Evolutionary conservation across 192 early-diverging fungal species (phyloP), one percentile per base, ranked within the genome.

Genomic region (Spinellus fusiger): DNA sequence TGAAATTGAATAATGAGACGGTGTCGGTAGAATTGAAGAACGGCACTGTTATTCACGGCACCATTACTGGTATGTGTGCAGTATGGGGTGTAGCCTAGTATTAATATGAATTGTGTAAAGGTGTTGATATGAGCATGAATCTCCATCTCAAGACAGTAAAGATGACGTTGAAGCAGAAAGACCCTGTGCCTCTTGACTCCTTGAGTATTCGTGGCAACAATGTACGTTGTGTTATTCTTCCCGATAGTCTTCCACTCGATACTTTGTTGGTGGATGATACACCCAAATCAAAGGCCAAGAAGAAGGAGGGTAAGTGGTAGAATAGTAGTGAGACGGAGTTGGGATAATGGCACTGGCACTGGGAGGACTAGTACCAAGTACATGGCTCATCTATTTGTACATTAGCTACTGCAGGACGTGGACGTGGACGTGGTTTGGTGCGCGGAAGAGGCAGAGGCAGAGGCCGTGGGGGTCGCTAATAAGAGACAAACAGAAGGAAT

Each of bases 121-220:
- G 90, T 48, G 94, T 98, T 22, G 97, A 99, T 67, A 96, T 99
- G 94, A 90, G 88, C 76, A 99, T 99, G 97, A 99, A 99, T 77
- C 98, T 93, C 62, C 97, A 99, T 75, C 79, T 99, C 73, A 96
- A 96, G 68, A 85, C 90, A 35, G 95, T 98, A 56, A 99, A 99
- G 75, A 93, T 99, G 95, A 98, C 95, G 0, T 88, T 98, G 9
- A 90, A 91, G 68, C 89, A 85, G 74, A 89, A 89, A 74, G 93
- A 98, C 57, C 92, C 97, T 8, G 80, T 86, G 35, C 85, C 79
- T 50, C 77, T 99, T 25, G 97, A 99, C 65, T 84, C 90, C n/a
- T 80, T 99, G 46, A 91, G 89, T 61, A 86, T 99, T 54, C 88
- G 97, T 51, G 97, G 97, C 27, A 96, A 90, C 79, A 98, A 89